These are phyloP conservation scores for Cytospora piceicola DNA, from an alignment of 2,329 filamentous ascomycete genomes.

Conservation along the genomic window DNA sequence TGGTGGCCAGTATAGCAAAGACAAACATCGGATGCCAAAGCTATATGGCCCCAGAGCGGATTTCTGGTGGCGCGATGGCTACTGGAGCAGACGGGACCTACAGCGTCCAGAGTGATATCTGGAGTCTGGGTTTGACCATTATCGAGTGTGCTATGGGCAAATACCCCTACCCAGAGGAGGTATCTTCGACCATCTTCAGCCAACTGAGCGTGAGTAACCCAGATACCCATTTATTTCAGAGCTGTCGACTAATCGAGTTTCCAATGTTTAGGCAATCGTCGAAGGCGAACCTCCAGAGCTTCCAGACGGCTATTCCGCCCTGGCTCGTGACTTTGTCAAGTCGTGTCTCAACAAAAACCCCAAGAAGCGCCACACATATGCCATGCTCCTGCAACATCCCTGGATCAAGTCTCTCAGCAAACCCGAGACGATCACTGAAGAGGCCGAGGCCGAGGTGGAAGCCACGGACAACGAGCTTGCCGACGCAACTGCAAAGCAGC, in stretches of 20 bases:
- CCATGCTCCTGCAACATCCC: constrained; percentile 83
- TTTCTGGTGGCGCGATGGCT: constrained; percentile 82
- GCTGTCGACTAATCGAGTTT: constrained; percentile 31
- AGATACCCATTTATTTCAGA: constrained; percentile 6
- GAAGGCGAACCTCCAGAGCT: constrained; percentile 94
- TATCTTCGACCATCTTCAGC: constrained; percentile 97
- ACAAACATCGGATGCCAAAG: constrained; percentile 99
- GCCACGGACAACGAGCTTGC: constrained; percentile 44
- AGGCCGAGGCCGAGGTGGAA: constrained; percentile 65
- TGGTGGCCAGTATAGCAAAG: constrained; percentile 96
- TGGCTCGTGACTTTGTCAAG: constrained; percentile 83
- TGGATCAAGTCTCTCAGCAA: constrained; percentile 82
- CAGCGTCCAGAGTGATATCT: constrained; percentile 96
- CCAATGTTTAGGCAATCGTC: constrained; percentile 77
- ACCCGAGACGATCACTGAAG: constrained; percentile 74
- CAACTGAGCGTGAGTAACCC: constrained; percentile 81
- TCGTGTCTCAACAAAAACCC: constrained; percentile 93
- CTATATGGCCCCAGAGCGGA: constrained; percentile 98
- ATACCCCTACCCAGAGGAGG: constrained; percentile 96
- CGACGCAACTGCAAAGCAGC: constrained; percentile 33
- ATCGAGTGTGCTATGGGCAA: constrained; percentile 94
- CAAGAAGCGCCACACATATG: constrained; percentile 89
- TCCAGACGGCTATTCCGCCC: constrained; percentile 77
- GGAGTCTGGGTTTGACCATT: constrained; percentile 91
- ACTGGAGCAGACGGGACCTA: constrained; percentile 81